Conservation (phyloP, 2,329 filamentous ascomycete species). For the Aureobasidium sp. region DNA sequence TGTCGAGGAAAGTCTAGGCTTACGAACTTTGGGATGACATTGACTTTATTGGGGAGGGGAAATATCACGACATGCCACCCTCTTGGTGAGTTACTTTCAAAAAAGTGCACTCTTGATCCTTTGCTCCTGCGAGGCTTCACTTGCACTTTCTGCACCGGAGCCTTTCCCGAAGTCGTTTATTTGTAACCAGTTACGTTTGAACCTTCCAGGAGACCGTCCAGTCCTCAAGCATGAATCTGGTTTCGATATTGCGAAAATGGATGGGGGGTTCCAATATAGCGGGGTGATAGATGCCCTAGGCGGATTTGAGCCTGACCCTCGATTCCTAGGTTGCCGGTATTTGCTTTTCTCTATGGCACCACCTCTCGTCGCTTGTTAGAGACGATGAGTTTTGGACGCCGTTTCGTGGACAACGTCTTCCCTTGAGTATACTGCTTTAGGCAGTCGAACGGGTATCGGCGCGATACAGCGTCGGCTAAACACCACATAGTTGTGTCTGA, state of each 20-base stretch:
- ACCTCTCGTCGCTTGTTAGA: not conserved
- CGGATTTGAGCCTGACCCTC: not conserved
- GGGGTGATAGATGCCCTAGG: not conserved
- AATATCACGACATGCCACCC: conserved; percentile 1
- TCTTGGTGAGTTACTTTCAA: not conserved
- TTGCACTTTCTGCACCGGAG: not conserved
- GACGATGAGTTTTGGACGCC: not conserved
- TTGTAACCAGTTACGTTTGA: not conserved
- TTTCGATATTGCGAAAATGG: not conserved
- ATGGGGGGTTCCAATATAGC: not conserved
- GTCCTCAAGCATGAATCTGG: not conserved
- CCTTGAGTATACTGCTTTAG: not conserved
- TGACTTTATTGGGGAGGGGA: conserved; percentile 1
- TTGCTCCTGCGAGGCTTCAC: not conserved
- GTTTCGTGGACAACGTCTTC: not conserved
- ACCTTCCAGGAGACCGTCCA: not conserved
- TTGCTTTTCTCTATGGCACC: not conserved
- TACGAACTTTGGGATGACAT: not conserved
- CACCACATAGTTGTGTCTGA: not conserved
- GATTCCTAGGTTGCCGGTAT: not conserved
- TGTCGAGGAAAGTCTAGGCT: not conserved
- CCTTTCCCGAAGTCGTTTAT: not conserved
- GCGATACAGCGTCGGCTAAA: conserved; percentile 1
- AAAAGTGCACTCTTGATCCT: too few relatives aligned
- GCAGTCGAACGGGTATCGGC: not conserved